These are phyloP conservation scores for Iberis pinnata DNA, from an alignment of 345 rosid species.

Conservation along the genomic window DNA sequence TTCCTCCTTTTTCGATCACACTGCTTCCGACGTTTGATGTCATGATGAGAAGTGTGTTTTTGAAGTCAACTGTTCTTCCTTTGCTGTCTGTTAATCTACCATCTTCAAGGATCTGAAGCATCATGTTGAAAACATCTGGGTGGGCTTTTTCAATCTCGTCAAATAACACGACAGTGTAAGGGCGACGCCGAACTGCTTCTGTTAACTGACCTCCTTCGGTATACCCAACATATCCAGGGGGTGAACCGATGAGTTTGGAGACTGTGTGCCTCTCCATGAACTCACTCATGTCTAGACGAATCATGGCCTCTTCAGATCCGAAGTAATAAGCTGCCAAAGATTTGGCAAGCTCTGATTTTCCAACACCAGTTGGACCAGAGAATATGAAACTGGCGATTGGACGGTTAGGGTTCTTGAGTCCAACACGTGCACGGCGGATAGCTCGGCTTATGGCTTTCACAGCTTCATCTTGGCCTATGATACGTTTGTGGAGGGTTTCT, in stretches of 20 bases:
- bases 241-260: slow-evolving; percentile 54
- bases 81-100: slow-evolving; percentile 56
- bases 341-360: slow-evolving; percentile 57
- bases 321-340: slow-evolving; percentile 52
- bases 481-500: slow-evolving; percentile 79
- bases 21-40: slow-evolving; percentile 52
- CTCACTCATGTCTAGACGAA: slow-evolving; percentile 66
- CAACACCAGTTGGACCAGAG: slow-evolving; percentile 59
- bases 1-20: slow-evolving; percentile 45
- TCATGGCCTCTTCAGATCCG: slow-evolving; percentile 57
- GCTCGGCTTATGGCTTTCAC: slow-evolving; percentile 64
- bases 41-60: slow-evolving; percentile 53
- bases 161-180: slow-evolving; percentile 44
- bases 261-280: slow-evolving; percentile 61
- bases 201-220: slow-evolving; percentile 60
- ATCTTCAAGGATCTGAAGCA: slow-evolving; percentile 56
- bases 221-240: slow-evolving; percentile 59
- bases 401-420: slow-evolving; percentile 50
- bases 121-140: slow-evolving; percentile 50
- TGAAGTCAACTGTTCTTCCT: slow-evolving; percentile 56
- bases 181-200: slow-evolving; percentile 51
- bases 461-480: slow-evolving; percentile 95
- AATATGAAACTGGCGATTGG: slow-evolving; percentile 65
- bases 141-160: slow-evolving; percentile 73
- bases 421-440: slow-evolving; percentile 60